These are phyloP conservation scores for Schwanniomyces vanrijiae DNA, from an alignment of 805 yeast genomes.

Conservation along the genomic window DNA sequence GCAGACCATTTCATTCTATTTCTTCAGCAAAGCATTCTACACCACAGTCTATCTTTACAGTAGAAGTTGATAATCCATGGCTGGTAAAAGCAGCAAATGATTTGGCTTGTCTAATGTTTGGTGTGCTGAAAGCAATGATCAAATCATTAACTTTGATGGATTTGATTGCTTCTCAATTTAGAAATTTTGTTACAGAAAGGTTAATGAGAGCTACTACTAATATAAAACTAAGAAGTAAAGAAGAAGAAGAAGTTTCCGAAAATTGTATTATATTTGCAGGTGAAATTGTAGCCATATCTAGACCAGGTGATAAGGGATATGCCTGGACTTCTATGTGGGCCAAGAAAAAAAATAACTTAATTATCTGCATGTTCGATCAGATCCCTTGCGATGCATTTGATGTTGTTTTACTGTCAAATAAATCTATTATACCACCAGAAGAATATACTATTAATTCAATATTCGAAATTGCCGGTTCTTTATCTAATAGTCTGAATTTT, in stretches of 20 bases:
- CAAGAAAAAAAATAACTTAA: conserved; percentile 64
- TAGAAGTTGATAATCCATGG: conserved; percentile 76
- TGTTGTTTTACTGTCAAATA: conserved; percentile 37
- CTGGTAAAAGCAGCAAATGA: conserved; percentile 82
- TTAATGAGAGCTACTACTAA: conserved; percentile 31
- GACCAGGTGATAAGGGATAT: conserved; percentile 58
- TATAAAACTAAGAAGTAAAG: conserved; percentile 15
- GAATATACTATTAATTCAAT: conserved; percentile 23
- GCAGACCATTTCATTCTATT: conserved; percentile 59
- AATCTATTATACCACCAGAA: background rate
- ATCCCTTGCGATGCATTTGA: conserved; percentile 67
- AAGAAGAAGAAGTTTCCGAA: conserved; percentile 10
- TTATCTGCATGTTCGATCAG: conserved; percentile 85
- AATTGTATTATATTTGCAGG: conserved; percentile 70
- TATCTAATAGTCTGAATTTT: conserved; percentile 19
- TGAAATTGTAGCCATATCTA: conserved; percentile 75
- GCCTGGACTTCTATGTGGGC: conserved; percentile 95
- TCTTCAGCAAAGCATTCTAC: conserved; percentile 68
- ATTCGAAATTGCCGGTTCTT: conserved; percentile 36
- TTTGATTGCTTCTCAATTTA: conserved; percentile 72
- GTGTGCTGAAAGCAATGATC: conserved; percentile 66
- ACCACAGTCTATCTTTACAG: conserved; percentile 86
- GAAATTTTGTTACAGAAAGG: conserved; percentile 65
- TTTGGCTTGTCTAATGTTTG: conserved; percentile 83
- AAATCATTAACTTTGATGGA: conserved; percentile 68